Evolutionary conservation across 108 stramenopile species (phyloP).

Genomic region (Phaeodactylum tricornutum): DNA sequence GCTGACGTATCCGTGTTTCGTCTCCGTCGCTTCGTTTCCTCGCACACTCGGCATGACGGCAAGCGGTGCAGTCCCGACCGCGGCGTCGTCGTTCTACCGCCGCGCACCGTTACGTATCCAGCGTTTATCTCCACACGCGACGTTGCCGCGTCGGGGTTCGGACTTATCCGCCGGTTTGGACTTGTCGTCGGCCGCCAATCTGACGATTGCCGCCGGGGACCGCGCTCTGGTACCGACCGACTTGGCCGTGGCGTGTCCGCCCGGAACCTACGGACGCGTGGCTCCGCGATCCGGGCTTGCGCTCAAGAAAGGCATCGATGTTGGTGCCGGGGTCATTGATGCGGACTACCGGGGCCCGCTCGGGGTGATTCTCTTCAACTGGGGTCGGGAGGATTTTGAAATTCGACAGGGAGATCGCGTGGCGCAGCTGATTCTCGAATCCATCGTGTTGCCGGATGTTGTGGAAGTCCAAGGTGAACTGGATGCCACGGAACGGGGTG

Average conservation of each 20-base stretch:
- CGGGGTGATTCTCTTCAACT: slow-evolving; percentile 97
- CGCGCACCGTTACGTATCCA: slow-evolving; percentile 44
- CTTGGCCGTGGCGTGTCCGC: slow-evolving; percentile 85
- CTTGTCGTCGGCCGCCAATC: slow-evolving; percentile 42
- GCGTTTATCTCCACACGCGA: slow-evolving; percentile 48
- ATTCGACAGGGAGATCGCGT: slow-evolving; percentile 91
- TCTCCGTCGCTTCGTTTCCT: not conserved
- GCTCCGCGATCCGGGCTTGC: slow-evolving; percentile 89
- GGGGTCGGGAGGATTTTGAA: slow-evolving; percentile 75
- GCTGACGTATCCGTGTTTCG: no score
- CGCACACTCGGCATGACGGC: not conserved
- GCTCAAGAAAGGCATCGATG: slow-evolving; percentile 91
- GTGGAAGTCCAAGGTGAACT: slow-evolving; percentile 73
- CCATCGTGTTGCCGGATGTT: slow-evolving; percentile 76
- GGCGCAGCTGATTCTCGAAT: slow-evolving; percentile 96
- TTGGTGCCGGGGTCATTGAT: slow-evolving; percentile 96
- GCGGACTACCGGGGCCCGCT: slow-evolving; percentile 97
- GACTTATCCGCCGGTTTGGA: slow-evolving; percentile 78
- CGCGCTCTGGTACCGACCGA: slow-evolving; percentile 91
- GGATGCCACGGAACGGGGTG: slow-evolving; percentile 73
- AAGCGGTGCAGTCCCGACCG: not conserved
- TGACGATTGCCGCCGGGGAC: slow-evolving; percentile 52
- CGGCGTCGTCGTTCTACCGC: not conserved
- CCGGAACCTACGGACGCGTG: slow-evolving; percentile 91
- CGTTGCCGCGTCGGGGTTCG: slow-evolving; percentile 59